A percentile compares a stretch with the other conserved stretches of the same genome.
Evolutionary conservation across 441 rosid species (phyloP).

Genomic region (Pelargonium exstipulatum): DNA sequence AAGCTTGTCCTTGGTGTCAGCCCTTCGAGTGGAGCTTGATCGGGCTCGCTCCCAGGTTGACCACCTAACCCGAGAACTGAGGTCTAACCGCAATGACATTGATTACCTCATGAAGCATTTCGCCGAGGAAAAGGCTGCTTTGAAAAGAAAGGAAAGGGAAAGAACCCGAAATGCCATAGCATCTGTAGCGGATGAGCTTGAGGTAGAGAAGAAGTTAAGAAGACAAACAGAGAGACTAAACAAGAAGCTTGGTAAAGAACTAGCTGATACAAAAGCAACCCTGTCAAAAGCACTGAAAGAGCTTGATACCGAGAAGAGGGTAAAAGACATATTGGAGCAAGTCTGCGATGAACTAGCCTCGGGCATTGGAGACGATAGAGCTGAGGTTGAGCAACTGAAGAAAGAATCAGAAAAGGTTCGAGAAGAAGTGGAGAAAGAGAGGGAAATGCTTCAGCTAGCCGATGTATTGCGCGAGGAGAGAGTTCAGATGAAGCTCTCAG

Average conservation of each 20-base stretch:
- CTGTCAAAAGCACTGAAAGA: constrained; percentile 65
- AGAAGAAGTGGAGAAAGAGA: constrained; percentile 64
- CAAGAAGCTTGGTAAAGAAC: constrained; percentile 87
- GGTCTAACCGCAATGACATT: constrained; percentile 63
- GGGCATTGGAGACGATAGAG: constrained; percentile 58
- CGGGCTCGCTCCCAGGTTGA: constrained; percentile 88
- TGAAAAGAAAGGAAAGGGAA: constrained; percentile 84
- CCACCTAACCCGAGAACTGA: constrained; percentile 72
- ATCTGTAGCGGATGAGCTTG: constrained; percentile 82
- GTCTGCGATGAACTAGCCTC: constrained; percentile 76
- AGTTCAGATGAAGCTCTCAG: constrained; percentile 72
- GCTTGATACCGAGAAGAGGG: constrained; percentile 80
- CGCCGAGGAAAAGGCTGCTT: constrained; percentile 87
- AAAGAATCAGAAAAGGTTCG: constrained; percentile 55
- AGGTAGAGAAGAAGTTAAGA: constrained; percentile 79
- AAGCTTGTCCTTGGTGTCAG: constrained; percentile 88
- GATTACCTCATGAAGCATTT: constrained; percentile 76
- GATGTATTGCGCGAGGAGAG: constrained; percentile 67
- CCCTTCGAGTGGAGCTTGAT: constrained; percentile 91
- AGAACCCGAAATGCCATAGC: constrained; percentile 87
- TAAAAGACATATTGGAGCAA: constrained; percentile 67
- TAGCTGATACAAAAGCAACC: constrained; percentile 65
- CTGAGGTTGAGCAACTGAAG: constrained; percentile 59
- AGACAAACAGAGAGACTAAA: constrained; percentile 78
- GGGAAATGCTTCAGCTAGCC: constrained; percentile 78